A percentile compares a stretch with the other conserved stretches of the same genome.
phyloP scores from a whole-genome alignment of 2,329 filamentous ascomycete species.

The Fusarium napiforme region DNA sequence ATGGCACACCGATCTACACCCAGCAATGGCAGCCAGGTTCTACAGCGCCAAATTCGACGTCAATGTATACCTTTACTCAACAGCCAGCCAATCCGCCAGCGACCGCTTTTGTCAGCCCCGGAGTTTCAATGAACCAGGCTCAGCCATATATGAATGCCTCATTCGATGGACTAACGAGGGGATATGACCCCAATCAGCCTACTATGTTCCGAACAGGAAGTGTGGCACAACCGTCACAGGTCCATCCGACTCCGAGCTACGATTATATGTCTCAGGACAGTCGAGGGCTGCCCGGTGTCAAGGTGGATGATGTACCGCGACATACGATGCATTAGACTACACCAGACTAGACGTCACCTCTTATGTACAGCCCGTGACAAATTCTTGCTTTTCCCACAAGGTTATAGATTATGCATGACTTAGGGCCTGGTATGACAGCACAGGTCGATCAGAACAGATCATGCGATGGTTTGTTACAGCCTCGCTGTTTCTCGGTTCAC shows the following conservation, averaged over 20 bases:
- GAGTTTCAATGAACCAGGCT: conserved; percentile 48
- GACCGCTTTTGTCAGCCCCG: conserved; percentile 47
- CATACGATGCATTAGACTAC: conserved; percentile 43
- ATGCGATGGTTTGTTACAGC: conserved; percentile 13
- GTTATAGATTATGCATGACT: conserved; percentile 39
- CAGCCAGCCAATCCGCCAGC: conserved; percentile 50
- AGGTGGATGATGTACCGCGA: conserved; percentile 47
- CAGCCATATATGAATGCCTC: conserved; percentile 50
- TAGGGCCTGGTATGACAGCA: conserved; percentile 46
- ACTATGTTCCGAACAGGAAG: conserved; percentile 50
- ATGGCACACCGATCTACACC: conserved; percentile 53
- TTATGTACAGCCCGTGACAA: conserved; percentile 7
- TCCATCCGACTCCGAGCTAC: conserved; percentile 48
- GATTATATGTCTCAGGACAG: conserved; percentile 51
- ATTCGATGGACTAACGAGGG: conserved; percentile 51
- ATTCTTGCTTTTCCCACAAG: conserved; percentile 23
- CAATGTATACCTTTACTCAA: conserved; percentile 59
- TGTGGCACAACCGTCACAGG: conserved; percentile 44
- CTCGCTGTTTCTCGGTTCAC: conserved; percentile 17
- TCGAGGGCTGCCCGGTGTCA: conserved; percentile 46
- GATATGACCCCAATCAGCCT: conserved; percentile 48
- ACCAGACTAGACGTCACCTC: not conserved
- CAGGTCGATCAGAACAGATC: conserved; percentile 38
- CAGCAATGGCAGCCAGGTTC: conserved; percentile 59
- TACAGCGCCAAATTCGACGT: conserved; percentile 52